Evolutionary conservation across 1,284 basidiomycete genomes (phyloP).

Genomic region (Neonothopanus nambi): DNA sequence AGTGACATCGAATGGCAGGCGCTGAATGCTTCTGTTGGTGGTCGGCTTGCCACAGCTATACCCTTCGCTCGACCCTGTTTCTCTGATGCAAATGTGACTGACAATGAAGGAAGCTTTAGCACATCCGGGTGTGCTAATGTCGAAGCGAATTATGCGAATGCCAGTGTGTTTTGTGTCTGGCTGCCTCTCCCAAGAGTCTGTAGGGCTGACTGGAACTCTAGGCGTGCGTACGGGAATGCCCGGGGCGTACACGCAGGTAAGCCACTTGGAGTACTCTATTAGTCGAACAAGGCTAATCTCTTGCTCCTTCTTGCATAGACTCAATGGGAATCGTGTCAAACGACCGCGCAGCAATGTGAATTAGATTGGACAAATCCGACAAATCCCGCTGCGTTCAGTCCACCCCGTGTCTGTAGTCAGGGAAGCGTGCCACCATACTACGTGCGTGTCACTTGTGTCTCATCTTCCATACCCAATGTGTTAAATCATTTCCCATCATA

Average conservation of each 20-base stretch:
- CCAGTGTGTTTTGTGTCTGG: too few species aligned
- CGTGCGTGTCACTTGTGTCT: constrained; percentile 5
- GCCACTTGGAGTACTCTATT: too few species aligned
- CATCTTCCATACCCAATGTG: neutral
- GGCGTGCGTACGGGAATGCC: too few species aligned
- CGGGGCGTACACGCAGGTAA: too few species aligned
- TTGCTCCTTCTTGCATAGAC: constrained; percentile 23
- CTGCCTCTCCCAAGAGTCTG: too few species aligned
- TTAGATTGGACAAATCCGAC: constrained; percentile 13
- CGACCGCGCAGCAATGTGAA: neutral
- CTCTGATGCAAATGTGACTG: constrained; percentile 5
- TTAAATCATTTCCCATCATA: neutral
- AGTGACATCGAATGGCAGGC: too few species aligned
- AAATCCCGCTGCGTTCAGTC: constrained; percentile 18
- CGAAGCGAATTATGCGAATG: too few species aligned
- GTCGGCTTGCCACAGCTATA: constrained; percentile 9
- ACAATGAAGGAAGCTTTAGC: too few species aligned
- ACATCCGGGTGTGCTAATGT: too few species aligned
- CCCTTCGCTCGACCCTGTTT: constrained; percentile 21
- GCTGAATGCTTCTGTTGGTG: constrained; percentile 15
- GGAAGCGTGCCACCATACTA: constrained; percentile 18
- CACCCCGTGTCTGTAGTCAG: constrained; percentile 16
- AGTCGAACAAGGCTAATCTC: too few species aligned
- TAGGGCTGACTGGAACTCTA: too few species aligned
- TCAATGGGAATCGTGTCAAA: constrained; percentile 11